phyloP scores from a whole-genome alignment of 2,329 filamentous ascomycete species.

The Cladosporium phlei region DNA sequence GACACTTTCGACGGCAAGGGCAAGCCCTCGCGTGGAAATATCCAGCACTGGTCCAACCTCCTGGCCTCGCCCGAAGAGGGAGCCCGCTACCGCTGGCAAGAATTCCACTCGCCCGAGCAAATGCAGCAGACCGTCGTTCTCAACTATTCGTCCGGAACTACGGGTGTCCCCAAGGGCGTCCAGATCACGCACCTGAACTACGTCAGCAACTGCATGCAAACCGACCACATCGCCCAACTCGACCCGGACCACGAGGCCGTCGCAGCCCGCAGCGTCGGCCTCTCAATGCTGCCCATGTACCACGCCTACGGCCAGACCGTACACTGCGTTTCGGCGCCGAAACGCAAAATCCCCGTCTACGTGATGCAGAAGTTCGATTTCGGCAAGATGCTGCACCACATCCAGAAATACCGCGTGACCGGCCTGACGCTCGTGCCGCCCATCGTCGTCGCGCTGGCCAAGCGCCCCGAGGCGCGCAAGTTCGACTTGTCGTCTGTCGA shows the following conservation, averaged over 20 bases:
- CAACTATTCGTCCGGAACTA: constrained; percentile 77
- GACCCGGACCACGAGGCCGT: constrained; percentile 48
- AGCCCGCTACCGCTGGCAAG: constrained; percentile 58
- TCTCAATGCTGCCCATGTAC: constrained; percentile 72
- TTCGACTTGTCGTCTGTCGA: constrained; percentile 66
- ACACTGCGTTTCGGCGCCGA: constrained; percentile 58
- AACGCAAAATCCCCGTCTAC: constrained; percentile 62
- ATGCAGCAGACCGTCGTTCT: constrained; percentile 58
- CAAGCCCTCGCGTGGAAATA: constrained; percentile 33
- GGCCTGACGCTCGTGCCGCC: constrained; percentile 66
- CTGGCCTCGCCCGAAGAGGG: constrained; percentile 51
- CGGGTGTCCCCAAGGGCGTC: constrained; percentile 78
- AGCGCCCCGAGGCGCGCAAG: constrained; percentile 60
- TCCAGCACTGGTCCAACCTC: constrained; percentile 61
- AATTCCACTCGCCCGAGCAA: constrained; percentile 48
- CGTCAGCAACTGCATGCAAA: constrained; percentile 63
- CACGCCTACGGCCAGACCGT: constrained; percentile 58
- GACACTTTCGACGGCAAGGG: constrained; percentile 41
- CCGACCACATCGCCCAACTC: constrained; percentile 45
- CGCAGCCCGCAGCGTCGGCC: constrained; percentile 38
- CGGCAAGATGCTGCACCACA: constrained; percentile 61
- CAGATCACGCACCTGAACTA: constrained; percentile 75
- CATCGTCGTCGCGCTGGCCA: constrained; percentile 67
- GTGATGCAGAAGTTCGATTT: constrained; percentile 78
- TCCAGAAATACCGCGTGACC: constrained; percentile 66